A percentile compares a stretch with the other conserved stretches of the same genome.
These are phyloP conservation scores for Phaeosphaeria sp. DNA, from an alignment of 2,329 filamentous ascomycete genomes.

Conservation along the genomic window DNA sequence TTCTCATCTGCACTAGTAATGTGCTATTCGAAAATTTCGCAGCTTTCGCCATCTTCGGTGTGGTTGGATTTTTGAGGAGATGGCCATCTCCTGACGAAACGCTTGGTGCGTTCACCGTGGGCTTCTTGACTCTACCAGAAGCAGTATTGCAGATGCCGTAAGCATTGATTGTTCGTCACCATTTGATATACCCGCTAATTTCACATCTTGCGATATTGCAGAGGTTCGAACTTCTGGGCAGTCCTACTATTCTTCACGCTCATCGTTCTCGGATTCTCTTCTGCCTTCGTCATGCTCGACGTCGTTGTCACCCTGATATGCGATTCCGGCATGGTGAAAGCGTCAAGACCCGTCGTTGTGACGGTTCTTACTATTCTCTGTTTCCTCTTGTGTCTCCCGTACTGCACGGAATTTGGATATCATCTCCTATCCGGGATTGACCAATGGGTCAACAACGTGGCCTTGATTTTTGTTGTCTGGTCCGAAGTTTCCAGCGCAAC, in stretches of 20 bases:
- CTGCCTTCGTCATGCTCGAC: constrained; percentile 66
- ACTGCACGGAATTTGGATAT: constrained; percentile 65
- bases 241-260: constrained; percentile 65
- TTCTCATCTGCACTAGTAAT: constrained; percentile 63
- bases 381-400: constrained; percentile 62
- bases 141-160: constrained; percentile 63
- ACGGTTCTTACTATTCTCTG: constrained; percentile 57
- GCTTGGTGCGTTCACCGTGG: constrained; percentile 63
- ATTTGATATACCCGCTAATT: neutral
- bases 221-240: constrained; percentile 63
- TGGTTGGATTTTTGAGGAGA: constrained; percentile 58
- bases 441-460: constrained; percentile 63
- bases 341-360: constrained; percentile 57
- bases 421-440: constrained; percentile 63
- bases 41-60: constrained; percentile 61
- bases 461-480: constrained; percentile 62
- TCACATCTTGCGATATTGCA: neutral
- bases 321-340: constrained; percentile 57
- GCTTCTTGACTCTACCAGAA: constrained; percentile 64
- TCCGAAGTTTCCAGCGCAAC: constrained; percentile 60
- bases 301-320: constrained; percentile 61
- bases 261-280: constrained; percentile 64
- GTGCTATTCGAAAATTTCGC: constrained; percentile 63
- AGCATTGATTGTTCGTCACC: neutral
- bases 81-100: constrained; percentile 53